Base-by-base conservation (phyloP, 2,329 filamentous ascomycete species). In the Aureobasidium sp. region DNA sequence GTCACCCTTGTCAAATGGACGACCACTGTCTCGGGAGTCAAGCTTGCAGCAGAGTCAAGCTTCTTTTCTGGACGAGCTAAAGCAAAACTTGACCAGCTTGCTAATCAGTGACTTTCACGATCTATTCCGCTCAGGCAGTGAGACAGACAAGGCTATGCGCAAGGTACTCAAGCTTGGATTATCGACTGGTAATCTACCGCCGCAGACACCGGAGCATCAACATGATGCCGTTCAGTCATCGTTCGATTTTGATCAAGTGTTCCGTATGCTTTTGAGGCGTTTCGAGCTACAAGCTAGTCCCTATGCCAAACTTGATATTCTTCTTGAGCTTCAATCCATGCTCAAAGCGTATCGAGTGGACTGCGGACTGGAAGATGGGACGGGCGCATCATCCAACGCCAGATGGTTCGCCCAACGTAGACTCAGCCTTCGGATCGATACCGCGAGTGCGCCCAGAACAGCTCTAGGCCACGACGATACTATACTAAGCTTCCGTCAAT, bases 281-380 rank as follows among this genome's bases (percentile, higher is more conserved):
- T 96, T 99, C 68, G 91, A 90, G 46, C 89, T 92, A 4, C 90
- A 95, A 67, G 89, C 90, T 0, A 96, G 94, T 70, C 94, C 94
- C 0, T 89, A 89, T 67, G 82, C 85, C 26, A 99, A 99, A 74
- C 82, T 99, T 13, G 87, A 88, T 66, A 88, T 90, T 0, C 79
- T 97, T 5, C 86, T 88, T 64, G 91, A 97, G 72, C 81, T 99
- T 5, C 87, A 95, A 70, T 85, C 88, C 46, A 81, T 99, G 5
- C 64, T 74, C 17, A 26, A 51, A 39, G 53, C 46, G 10, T 47
- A 37, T 39, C 24, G 26, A 13, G 32, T 34, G 13, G 55, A 59
- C 20, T 7, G 17, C 15, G 32, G 43, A n/a, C 9, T 37, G 8
- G 43, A 48, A 37, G 43, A 48, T n/a, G 13, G 13, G 10, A 20